Evolutionary conservation across 495 filamentous ascomycete genomes (phyloP).

Genomic region (Aeminium ludgeri): DNA sequence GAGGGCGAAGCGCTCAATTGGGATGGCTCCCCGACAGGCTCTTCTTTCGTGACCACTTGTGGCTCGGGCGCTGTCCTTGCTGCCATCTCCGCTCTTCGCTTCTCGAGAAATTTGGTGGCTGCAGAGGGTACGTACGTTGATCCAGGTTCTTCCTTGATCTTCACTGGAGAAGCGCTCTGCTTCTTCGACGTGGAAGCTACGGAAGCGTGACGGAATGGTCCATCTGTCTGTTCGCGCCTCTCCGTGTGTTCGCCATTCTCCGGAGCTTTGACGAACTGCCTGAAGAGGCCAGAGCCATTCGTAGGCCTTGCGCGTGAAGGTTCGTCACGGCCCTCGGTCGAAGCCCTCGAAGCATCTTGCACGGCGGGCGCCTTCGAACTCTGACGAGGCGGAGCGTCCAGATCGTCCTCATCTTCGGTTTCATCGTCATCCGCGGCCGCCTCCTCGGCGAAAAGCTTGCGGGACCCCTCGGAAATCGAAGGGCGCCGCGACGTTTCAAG

Average conservation of each 20-base stretch:
- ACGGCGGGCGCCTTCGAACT: not conserved
- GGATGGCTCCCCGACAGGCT: too few relatives aligned
- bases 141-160: not conserved
- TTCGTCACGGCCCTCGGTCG: not conserved
- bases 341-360: not conserved
- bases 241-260: not conserved
- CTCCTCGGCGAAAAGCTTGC: not conserved
- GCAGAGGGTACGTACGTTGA: not conserved
- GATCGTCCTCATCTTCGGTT: constrained; percentile 9
- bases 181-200: too few relatives aligned
- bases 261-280: constrained; percentile 1
- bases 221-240: not conserved
- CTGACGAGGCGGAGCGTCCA: constrained; percentile 6
- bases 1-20: too few relatives aligned
- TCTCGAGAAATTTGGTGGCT: not conserved
- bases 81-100: not conserved
- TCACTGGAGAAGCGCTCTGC: too few relatives aligned
- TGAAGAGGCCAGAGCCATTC: constrained; percentile 1
- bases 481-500: not conserved
- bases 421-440: not conserved
- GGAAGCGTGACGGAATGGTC: too few relatives aligned
- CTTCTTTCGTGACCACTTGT: not conserved
- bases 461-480: too few relatives aligned
- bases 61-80: not conserved
- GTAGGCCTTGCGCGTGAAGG: not conserved